Base-by-base conservation (phyloP, 2,329 filamentous ascomycete species). In the Fusarium fracticaudum region DNA sequence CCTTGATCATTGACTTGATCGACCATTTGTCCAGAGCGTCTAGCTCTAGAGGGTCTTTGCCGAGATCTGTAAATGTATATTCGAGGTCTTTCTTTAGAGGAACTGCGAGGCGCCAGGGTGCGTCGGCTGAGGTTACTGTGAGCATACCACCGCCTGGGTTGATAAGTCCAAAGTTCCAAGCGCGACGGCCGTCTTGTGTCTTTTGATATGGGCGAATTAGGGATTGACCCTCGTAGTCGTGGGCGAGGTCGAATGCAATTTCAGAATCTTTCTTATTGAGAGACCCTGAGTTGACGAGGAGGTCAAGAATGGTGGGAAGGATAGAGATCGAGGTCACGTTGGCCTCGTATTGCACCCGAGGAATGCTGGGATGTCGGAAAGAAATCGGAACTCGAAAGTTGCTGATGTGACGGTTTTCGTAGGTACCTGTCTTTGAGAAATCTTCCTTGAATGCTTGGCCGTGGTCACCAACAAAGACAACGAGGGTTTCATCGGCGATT, bases 111-210 rank as follows among this genome's bases (percentile, higher is more conserved):
- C 79, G 75, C 74, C 79, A 78, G 3, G 79, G 43, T 78, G 80
- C n/a, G 77, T 83, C 64, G 22, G 79, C 71, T 20, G 78, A 74
- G n/a, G 80, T 80, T 9, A 82, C 74, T 22, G 76, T 76, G 35
- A 82, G 66, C 76, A 81, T 80, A 60, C 78, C 78, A 33, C 80
- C 75, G 17, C 81, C 81, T 5, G 79, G 78, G 62, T 82, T 82
- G 55, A 82, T 76, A 43, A 81, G 76, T 29, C 78, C 80, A 64
- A 81, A 81, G 53, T 82, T 81, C 81, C 81, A 82, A 24, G 74
- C 72, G 24, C 74, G 74, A 8, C 74, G 69, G 26, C 77, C 80
- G 22, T 77, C 67, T 33, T 75, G 65, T 4, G 68, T 69, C 44
- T 69, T 76, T 37, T 70, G 60, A 15, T 78, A 70, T 6, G 76